Base-by-base conservation (phyloP, 345 rosid species). In the Eucalyptus decipiens region DNA sequence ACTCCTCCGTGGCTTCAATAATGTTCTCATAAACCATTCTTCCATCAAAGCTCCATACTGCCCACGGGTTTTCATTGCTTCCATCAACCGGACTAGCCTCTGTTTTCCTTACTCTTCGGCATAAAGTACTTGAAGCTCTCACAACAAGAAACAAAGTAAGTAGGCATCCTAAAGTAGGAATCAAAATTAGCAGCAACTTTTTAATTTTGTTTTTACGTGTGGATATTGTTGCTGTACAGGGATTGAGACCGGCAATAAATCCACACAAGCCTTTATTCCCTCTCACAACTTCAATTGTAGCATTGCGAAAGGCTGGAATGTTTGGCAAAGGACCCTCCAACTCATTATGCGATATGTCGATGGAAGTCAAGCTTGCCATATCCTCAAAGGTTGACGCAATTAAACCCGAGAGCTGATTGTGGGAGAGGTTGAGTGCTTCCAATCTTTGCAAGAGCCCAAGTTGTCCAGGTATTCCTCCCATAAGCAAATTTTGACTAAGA, bases 271-370 rank as follows among this genome's bases (percentile, higher is more conserved):
- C 90, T 47, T 40, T 88, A 86, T 93, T 93, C 9, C 87, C 90
- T 50, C 65, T 86, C 8, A 89, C 81, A 14, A 48, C 88, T 6
- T 86, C 86, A 11, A 80, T 32, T 1, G 90, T 19, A 54, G 89
- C 92, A 11, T 90, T 86, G 8, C 30, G 88, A 80, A 93, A 92
- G 28, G 93, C 93, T 50, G 86, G 69, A 56, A 47, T 86, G 23
- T 91, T 13, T 1, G 96, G 94, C 34, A 94, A 24, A 0, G 90
- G 91, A 85, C 96, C 96, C 8, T 80, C 86, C 37, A 94, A 49
- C 42, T 86, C 81, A 34, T 93, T 92, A 21, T 86, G 17, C 0
- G 95, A 94, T 8, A 94, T 16, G 40, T 92, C 90, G 16, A 91
- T 72, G 16, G 37, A 17, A 2, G 7, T 23, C 88, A 92, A 86